These are phyloP conservation scores for Pelagophyceae sp. DNA, from an alignment of 352 stramenopile genomes.

Conservation along the genomic window DNA sequence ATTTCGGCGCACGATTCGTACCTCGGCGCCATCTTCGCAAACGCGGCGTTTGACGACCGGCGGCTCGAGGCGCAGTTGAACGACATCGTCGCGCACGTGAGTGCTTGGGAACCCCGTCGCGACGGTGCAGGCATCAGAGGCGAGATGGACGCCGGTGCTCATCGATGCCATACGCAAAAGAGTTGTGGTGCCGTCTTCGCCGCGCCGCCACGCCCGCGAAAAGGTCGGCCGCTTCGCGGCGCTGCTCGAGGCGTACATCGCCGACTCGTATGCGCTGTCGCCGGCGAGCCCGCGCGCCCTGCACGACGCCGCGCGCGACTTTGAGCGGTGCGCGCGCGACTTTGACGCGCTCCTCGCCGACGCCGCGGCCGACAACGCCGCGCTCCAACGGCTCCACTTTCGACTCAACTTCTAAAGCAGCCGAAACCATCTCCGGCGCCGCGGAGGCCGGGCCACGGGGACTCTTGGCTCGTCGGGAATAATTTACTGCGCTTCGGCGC, in stretches of 20 bases:
- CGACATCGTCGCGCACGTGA: neutral
- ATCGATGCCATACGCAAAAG: neutral
- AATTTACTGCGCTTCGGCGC: too few species aligned
- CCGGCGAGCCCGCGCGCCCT: neutral
- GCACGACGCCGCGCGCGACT: neutral
- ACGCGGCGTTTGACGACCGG: slow-evolving; percentile 36
- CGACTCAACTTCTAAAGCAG: neutral
- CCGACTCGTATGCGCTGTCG: neutral
- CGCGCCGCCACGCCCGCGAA: too few species aligned
- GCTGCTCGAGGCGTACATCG: neutral
- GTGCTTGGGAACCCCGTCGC: neutral
- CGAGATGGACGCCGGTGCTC: neutral
- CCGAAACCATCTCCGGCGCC: neutral
- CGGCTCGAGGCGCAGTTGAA: too few species aligned
- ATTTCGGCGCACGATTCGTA: slow-evolving; percentile 73
- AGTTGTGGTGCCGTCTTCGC: too few species aligned
- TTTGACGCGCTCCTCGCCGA: neutral
- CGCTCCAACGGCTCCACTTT: neutral
- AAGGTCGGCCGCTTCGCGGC: neutral
- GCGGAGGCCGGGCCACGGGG: too few species aligned
- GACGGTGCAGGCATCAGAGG: neutral
- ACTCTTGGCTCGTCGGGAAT: too few species aligned
- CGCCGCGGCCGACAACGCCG: neutral
- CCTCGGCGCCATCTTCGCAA: slow-evolving; percentile 65
- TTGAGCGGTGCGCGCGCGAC: neutral